Percentiles rank a stretch among this genome's conserved stretches.
Evolutionary conservation across 2,329 filamentous ascomycete species (phyloP).

Genomic region (Monosporascus ibericus): DNA sequence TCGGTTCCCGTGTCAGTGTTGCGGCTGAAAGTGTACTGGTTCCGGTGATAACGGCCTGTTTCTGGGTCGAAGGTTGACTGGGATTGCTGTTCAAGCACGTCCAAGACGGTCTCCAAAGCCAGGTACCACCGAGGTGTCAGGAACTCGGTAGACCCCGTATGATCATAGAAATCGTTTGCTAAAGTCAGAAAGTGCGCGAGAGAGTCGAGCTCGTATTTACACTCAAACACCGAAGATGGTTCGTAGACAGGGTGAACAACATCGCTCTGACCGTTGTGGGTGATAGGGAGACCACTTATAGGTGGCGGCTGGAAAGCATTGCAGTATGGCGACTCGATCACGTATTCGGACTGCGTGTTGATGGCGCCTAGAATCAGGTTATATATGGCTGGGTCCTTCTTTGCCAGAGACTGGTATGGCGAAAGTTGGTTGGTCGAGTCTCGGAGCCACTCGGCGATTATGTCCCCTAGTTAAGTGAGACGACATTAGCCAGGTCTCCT

Average conservation of each 20-base stretch:
- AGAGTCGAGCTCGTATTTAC: conserved; percentile 98
- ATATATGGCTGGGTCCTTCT: conserved; percentile 71
- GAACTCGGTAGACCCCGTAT: conserved; percentile 73
- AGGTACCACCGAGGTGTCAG: conserved; percentile 71
- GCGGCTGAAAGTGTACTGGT: conserved; percentile 84
- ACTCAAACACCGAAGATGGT: conserved; percentile 82
- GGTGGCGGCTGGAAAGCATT: conserved; percentile 96
- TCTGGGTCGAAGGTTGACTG: conserved; percentile 70
- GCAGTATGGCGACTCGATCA: conserved; percentile 93
- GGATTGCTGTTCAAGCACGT: conserved; percentile 72
- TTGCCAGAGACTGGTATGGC: conserved; percentile 81
- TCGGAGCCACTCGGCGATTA: conserved; percentile 86
- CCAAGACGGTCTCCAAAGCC: conserved; percentile 69
- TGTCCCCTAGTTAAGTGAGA: conserved; percentile 45
- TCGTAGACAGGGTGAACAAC: conserved; percentile 82
- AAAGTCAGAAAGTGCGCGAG: conserved; percentile 85
- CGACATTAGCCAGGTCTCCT: neutral
- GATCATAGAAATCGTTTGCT: conserved; percentile 77
- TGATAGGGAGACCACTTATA: conserved; percentile 66
- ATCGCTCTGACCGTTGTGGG: conserved; percentile 77
- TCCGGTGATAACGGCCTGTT: conserved; percentile 58
- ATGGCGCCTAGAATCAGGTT: conserved; percentile 85
- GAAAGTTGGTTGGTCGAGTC: conserved; percentile 91
- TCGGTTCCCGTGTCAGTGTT: conserved; percentile 79
- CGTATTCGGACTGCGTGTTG: conserved; percentile 91